Evolutionary conservation across 2,329 filamentous ascomycete genomes (phyloP), one percentile per base, ranked within the genome.

Genomic region (Leptographium procerum): DNA sequence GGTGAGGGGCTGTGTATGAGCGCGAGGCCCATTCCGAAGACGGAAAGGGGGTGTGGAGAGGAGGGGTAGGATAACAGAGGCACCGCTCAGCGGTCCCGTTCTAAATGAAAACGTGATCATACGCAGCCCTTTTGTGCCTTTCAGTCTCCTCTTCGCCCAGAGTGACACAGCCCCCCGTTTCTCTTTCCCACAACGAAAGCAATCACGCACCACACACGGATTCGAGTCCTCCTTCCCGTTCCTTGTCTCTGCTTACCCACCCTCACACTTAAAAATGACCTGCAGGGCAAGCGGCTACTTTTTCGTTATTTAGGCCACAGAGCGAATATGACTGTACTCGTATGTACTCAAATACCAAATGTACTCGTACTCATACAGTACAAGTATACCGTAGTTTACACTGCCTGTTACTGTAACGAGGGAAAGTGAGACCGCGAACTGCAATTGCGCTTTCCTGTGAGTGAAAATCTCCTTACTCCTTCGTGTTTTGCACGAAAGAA

Each of bases 11-110:
- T 47, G 53, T 43, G 36, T 31, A 45, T 26, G 16, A 11, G 52
- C 26, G 26, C 3, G 26, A 50, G 47, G 26, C 47, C 50, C 22
- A 52, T 52, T 22, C 29, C 53, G 36, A 55, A 55, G 53, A 31
- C 24, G 36, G 36, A 55, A 55, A 45, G 53, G 53, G 36, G 53
- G 53, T 55, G 53, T 55, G 53, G 53, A 55, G 53, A 47, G 40
- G 36, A 55, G 53, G 40, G 40, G 53, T 55, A 31, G 33, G 36
- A 8, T n/a, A n/a, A n/a, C n/a, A n/a, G n/a, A 14, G 14, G 16
- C 9, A 14, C 11, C 33, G 28, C 43, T 43, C 40, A 24, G 29
- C 54, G 22, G 29, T 54, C 19, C n/a, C 40, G 26, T 48, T n/a
- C n/a, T n/a, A n/a, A n/a, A 31, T n/a, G 29, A 22, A 28, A 48